These are phyloP conservation scores for Heterobasidion parviporum DNA, from an alignment of 1,284 basidiomycete species.

Conservation along the genomic window DNA sequence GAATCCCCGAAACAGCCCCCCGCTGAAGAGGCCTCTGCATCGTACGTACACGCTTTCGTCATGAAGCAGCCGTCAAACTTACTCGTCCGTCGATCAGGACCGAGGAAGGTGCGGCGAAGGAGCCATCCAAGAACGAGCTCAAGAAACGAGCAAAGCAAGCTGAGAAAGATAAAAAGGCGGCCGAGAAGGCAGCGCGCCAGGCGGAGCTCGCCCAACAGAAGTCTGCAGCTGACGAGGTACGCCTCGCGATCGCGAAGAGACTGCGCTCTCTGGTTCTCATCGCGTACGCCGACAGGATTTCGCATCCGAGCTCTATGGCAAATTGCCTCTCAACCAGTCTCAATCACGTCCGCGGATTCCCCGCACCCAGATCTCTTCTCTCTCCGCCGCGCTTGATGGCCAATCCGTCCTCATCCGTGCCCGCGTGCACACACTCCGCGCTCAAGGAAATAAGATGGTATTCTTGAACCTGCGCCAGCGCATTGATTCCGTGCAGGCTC, in stretches of 20 bases:
- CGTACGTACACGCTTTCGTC: conserved; percentile 11
- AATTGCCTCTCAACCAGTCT: conserved; percentile 89
- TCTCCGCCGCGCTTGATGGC: conserved; percentile 67
- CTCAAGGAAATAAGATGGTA: conserved; percentile 90
- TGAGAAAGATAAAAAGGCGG: conserved; percentile 89
- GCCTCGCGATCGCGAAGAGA: conserved; percentile 9
- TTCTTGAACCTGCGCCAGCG: conserved; percentile 92
- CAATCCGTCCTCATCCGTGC: conserved; percentile 82
- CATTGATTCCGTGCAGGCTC: conserved; percentile 83
- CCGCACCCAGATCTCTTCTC: conserved; percentile 54
- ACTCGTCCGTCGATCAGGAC: conserved; percentile 12
- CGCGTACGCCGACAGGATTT: conserved; percentile 50
- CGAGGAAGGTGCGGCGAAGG: conserved; percentile 28
- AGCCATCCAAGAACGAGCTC: conserved; percentile 78
- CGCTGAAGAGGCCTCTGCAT: neutral
- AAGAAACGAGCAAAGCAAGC: conserved; percentile 92
- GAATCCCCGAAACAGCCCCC: neutral
- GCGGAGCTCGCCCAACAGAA: conserved; percentile 68
- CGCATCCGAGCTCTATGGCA: conserved; percentile 84
- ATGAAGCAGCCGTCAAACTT: neutral
- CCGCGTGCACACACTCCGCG: conserved; percentile 86
- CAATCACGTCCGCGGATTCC: conserved; percentile 54
- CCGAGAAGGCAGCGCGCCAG: conserved; percentile 59
- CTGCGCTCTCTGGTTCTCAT: neutral
- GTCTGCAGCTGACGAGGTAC: conserved; percentile 65